Evolutionary conservation across 768 basidiomycete genomes (phyloP), one percentile per base, ranked within the genome.

Genomic region (Termitomyces sp.): DNA sequence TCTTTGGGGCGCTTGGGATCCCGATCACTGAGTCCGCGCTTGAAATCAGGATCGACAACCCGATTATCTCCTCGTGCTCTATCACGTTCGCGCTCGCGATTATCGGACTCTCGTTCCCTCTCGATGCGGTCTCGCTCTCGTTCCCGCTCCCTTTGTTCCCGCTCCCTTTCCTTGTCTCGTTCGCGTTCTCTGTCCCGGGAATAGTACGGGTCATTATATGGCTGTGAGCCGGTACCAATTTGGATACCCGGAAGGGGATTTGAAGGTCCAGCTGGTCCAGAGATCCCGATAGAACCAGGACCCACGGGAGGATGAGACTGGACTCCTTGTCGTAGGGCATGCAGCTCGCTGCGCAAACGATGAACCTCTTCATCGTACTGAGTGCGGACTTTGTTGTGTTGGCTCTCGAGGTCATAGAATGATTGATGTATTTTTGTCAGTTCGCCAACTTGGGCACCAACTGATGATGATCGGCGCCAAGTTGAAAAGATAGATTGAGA

Each of bases 1-100:
- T 71, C 71, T 16, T 86, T 87, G 58, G 82, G 73, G 50, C 86
- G 77, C 68, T 87, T 87, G 16, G 81, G 72, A 59, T 88, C 86
- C 41, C 85, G 73, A 59, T 79, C 77, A 56, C 76, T 58, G 5
- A 77, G 71, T n/a, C 80, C 79, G 25, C 72, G 63, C 29, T 69
- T 72, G 23, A 69, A 64, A 43, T 71, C 62, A 34, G 60, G 54
- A 42, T 70, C 68, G 16, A 57, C 48, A 44, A 48, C 59, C 12
- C 64, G 58, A 37, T 43, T 59, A 29, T 59, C 62, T 27, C 59
- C 59, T 59, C 62, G 50, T 56, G 54, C 27, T 53, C 61, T 59
- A 8, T 59, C 61, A 19, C 62, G 57, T 41, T 64, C 62, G 34
- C 64, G 64, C 47, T 68, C 65, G 29, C 65, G 61, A 51, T 59